Base-by-base conservation (phyloP, 331 rosid genomes). In the Stylosanthes scabra region DNA sequence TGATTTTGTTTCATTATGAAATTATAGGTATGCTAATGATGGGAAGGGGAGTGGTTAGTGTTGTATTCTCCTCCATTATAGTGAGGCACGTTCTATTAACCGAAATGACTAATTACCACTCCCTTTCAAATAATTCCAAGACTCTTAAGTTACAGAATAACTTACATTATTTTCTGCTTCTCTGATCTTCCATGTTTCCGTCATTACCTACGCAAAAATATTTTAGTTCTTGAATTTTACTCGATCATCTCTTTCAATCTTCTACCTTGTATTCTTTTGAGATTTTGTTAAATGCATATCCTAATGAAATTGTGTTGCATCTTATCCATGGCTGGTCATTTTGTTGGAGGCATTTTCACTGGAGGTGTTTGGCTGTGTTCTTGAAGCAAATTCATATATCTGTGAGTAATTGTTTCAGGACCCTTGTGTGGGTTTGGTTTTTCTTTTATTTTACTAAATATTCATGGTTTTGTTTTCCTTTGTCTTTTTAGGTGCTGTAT, bases 261-360 rank as follows among this genome's bases (percentile, higher is more conserved):
- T 59, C 54, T 47, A 65, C 44, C 39, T 52, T 74, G 59, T 34
- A 14, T 58, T 69, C 13, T 47, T 62, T 71, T 47, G 62, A 44
- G n/a, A 56, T 69, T 66, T 85, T 11, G 55, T 13, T 29, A 58
- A 66, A 55, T 73, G 52, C 79, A 71, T 78, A 77, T 75, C 88
- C 93, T 93, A 89, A 91, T 86, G 92, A 78, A 61, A 74, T 75
- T 81, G 84, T 85, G 46, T 93, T 91, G 83, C 89, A 78, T 91
- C 90, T 90, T 92, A 81, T 89, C 83, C 90, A 88, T 93, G 92
- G 84, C 29, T 82, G 83, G 69, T 83, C 85, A 61, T 83, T 74
- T 75, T 84, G 93, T 75, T 84, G 93, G 92, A 86, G 89, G 92
- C 91, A 81, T 76, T 75, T 77, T 86, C 89, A 77, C 64, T 44